A percentile compares a stretch with the other conserved stretches of the same genome.
Evolutionary conservation across 192 early-diverging fungal species (phyloP).

Genomic region (Chytriomyces sp.): DNA sequence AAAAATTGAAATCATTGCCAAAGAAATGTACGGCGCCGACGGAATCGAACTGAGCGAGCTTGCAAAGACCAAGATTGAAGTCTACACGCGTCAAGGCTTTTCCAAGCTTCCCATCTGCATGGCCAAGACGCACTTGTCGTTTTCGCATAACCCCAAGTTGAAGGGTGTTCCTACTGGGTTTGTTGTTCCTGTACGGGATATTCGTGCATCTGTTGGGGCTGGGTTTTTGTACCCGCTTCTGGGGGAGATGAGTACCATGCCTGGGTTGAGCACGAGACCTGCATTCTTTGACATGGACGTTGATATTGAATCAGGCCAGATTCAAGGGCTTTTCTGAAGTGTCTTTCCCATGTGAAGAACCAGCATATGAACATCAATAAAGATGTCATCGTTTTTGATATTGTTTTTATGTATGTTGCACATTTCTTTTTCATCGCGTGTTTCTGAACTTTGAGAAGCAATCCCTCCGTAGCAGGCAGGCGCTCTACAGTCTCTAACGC

Average conservation of each 20-base stretch:
- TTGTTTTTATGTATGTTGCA: background rate
- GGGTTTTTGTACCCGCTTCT: slow-evolving; percentile 97
- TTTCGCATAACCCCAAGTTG: slow-evolving; percentile 89
- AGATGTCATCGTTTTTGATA: background rate
- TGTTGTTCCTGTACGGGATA: slow-evolving; percentile 90
- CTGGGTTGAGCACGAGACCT: slow-evolving; percentile 92
- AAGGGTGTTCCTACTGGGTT: slow-evolving; percentile 93
- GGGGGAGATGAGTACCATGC: slow-evolving; percentile 98
- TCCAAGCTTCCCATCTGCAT: slow-evolving; percentile 92
- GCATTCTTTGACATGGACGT: too few relatives aligned
- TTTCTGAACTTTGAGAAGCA: background rate
- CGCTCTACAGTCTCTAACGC: background rate
- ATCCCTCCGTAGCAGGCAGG: background rate
- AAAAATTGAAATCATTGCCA: slow-evolving; percentile 93
- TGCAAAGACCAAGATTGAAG: slow-evolving; percentile 87
- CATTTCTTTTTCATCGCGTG: background rate
- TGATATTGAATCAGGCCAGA: too few relatives aligned
- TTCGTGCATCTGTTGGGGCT: slow-evolving; percentile 93
- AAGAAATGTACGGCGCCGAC: slow-evolving; percentile 94
- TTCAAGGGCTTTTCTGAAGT: slow-evolving; percentile 6
- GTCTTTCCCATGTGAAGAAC: background rate
- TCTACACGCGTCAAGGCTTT: slow-evolving; percentile 88
- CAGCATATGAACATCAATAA: background rate
- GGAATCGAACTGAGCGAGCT: slow-evolving; percentile 83
- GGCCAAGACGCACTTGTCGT: slow-evolving; percentile 97